phyloP scores from a whole-genome alignment of 768 basidiomycete genomes.

The Suillus spraguei region DNA sequence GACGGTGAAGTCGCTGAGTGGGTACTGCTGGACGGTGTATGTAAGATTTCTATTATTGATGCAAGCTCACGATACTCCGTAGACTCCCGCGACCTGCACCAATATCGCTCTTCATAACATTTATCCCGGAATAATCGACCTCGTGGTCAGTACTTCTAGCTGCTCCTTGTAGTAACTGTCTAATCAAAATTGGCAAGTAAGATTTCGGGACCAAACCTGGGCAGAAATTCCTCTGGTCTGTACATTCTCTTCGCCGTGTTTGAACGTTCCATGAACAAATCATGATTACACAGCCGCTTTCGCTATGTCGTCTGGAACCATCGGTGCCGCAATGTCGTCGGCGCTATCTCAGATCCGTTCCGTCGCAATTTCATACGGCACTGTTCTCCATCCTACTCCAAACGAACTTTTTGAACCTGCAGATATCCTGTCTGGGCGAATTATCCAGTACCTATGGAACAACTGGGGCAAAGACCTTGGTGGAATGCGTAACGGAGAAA shows the following conservation, averaged over 20 bases:
- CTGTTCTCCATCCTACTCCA: slow-evolving; percentile 70
- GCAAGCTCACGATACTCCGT: slow-evolving; percentile 9
- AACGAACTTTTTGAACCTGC: slow-evolving; percentile 65
- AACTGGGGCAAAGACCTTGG: slow-evolving; percentile 80
- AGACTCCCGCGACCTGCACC: slow-evolving; percentile 92
- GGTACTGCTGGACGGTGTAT: slow-evolving; percentile 86
- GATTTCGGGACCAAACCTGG: slow-evolving; percentile 87
- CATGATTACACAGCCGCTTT: slow-evolving; percentile 63
- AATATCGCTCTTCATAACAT: slow-evolving; percentile 92
- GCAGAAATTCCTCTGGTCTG: slow-evolving; percentile 81
- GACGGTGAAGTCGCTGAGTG: slow-evolving; percentile 85
- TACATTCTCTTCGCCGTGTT: slow-evolving; percentile 8
- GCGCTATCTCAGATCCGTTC: slow-evolving; percentile 70
- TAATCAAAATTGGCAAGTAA: slow-evolving; percentile 27
- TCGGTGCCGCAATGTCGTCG: slow-evolving; percentile 88
- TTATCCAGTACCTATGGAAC: slow-evolving; percentile 75
- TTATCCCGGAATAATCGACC: slow-evolving; percentile 82
- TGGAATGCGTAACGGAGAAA: slow-evolving; percentile 60
- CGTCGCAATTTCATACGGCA: slow-evolving; percentile 90
- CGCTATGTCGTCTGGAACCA: slow-evolving; percentile 87
- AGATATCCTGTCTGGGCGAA: slow-evolving; percentile 62
- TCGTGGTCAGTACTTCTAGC: slow-evolving; percentile 61
- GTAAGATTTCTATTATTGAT: slow-evolving; percentile 23
- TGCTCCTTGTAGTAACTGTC: slow-evolving; percentile 10
- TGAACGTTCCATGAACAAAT: slow-evolving; percentile 10